These are phyloP conservation scores for Lagerstroemia speciosa DNA, from an alignment of 345 rosid species.

Conservation along the genomic window DNA sequence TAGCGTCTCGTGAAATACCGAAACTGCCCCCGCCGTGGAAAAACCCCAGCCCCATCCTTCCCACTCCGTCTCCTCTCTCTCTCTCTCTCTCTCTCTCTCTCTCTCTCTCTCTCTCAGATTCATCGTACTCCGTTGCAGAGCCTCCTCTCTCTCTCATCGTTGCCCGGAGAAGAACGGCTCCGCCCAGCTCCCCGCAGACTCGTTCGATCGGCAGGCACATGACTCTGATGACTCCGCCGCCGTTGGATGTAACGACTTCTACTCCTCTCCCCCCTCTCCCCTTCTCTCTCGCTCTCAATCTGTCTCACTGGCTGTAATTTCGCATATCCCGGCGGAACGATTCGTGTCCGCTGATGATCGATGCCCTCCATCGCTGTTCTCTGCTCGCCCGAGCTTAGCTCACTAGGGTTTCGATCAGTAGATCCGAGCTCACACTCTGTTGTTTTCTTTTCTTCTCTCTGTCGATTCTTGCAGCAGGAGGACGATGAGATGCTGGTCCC, in stretches of 20 bases:
- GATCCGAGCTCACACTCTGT: constrained; percentile 25
- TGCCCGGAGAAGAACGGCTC: background rate
- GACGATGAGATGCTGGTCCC: constrained; percentile 66
- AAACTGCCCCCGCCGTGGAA: background rate
- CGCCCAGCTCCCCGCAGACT: constrained; percentile 7
- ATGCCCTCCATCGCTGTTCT: background rate
- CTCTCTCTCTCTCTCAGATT: constrained; percentile 7
- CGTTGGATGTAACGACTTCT: constrained; percentile 28
- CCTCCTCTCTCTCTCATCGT: constrained; percentile 2
- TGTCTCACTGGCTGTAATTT: no score
- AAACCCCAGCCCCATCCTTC: no score
- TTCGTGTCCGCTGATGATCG: constrained; percentile 7
- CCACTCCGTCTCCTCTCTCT: background rate
- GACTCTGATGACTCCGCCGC: constrained; percentile 56
- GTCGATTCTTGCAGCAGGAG: constrained; percentile 30
- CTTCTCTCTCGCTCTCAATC: background rate
- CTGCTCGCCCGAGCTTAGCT: background rate
- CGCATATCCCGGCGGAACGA: no score
- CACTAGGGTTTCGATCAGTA: constrained; percentile 28
- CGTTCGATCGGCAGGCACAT: constrained; percentile 25
- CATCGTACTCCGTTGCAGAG: constrained; percentile 14
- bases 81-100: constrained; percentile 4
- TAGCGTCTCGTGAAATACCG: background rate
- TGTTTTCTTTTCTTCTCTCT: constrained; percentile 12
- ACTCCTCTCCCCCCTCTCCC: constrained; percentile 10